Evolutionary conservation across 495 filamentous ascomycete genomes (phyloP).

Genomic region (Trichoderma reesei): DNA sequence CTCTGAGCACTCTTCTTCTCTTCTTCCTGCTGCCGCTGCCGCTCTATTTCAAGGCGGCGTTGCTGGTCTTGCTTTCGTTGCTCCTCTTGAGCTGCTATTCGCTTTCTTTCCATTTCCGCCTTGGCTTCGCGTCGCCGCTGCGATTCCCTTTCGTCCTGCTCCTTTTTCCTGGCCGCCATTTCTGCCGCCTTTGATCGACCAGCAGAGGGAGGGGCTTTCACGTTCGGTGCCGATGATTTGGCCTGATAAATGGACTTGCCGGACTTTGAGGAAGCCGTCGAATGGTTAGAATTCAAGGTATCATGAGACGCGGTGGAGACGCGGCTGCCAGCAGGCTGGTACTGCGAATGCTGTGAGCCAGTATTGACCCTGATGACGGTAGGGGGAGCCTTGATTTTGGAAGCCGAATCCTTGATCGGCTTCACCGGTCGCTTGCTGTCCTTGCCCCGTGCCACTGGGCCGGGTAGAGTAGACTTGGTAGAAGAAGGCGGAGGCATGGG

Average conservation of each 20-base stretch:
- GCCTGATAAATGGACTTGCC: slow-evolving; percentile 58
- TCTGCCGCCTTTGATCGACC: slow-evolving; percentile 52
- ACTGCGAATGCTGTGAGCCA: slow-evolving; percentile 50
- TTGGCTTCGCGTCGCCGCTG: slow-evolving; percentile 73
- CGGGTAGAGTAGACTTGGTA: slow-evolving; percentile 37
- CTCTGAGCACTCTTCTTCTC: slow-evolving; percentile 61
- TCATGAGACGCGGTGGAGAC: slow-evolving; percentile 52
- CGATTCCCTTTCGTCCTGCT: slow-evolving; percentile 67
- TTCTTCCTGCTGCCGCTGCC: slow-evolving; percentile 41
- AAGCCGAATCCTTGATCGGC: slow-evolving; percentile 55
- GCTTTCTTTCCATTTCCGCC: slow-evolving; percentile 66
- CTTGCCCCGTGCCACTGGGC: slow-evolving; percentile 40
- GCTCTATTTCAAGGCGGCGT: slow-evolving; percentile 38
- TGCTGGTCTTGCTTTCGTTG: slow-evolving; percentile 42
- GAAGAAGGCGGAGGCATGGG: slow-evolving; percentile 46
- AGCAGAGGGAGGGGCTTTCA: slow-evolving; percentile 60
- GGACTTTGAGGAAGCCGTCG: slow-evolving; percentile 44
- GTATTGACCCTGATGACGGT: slow-evolving; percentile 73
- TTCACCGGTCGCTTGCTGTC: slow-evolving; percentile 55
- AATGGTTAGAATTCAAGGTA: slow-evolving; percentile 34
- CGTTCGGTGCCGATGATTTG: slow-evolving; percentile 52
- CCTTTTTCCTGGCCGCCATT: slow-evolving; percentile 63
- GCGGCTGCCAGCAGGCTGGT: slow-evolving; percentile 49
- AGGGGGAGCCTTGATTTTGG: slow-evolving; percentile 63
- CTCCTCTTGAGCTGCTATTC: slow-evolving; percentile 51